Conservation (phyloP, 305 asterid genomes). For the Fraxinus platypoda region DNA sequence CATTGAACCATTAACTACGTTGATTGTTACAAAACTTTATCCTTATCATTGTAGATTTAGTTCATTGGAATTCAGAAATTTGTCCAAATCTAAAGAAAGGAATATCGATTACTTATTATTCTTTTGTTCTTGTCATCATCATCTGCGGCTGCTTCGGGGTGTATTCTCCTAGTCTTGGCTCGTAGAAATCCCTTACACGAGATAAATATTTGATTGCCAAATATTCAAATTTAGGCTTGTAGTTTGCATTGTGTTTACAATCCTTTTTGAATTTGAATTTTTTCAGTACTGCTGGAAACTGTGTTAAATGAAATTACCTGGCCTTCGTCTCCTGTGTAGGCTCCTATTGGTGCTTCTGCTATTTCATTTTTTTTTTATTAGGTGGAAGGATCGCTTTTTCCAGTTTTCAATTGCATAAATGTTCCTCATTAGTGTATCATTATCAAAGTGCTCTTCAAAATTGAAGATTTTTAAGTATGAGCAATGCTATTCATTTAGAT, state of each 20-base stretch:
- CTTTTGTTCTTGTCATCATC: neutral
- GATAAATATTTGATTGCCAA: slow-evolving; percentile 19
- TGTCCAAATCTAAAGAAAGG: slow-evolving; percentile 21
- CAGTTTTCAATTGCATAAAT: no score
- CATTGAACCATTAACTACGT: slow-evolving; percentile 16
- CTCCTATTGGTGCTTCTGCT: neutral
- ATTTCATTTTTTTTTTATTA: neutral
- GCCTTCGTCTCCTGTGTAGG: slow-evolving; percentile 21
- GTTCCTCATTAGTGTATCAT: no score
- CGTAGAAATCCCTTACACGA: slow-evolving; percentile 19
- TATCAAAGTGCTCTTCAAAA: neutral
- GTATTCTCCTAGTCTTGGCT: slow-evolving; percentile 21
- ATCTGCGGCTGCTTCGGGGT: slow-evolving; percentile 9
- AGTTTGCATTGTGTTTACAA: slow-evolving; percentile 2
- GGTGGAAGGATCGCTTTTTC: neutral
- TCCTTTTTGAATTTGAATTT: slow-evolving; percentile 7
- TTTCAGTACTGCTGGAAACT: slow-evolving; percentile 9
- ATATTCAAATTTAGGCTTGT: slow-evolving; percentile 23
- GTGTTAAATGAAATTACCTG: slow-evolving; percentile 9
- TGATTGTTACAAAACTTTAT: neutral
- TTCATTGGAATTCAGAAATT: slow-evolving; percentile 11
- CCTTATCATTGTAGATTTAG: slow-evolving; percentile 9
- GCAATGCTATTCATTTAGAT: no score
- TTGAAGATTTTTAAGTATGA: neutral
- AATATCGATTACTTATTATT: neutral